Conservation (phyloP, 83 land plant genomes). For the Picea abies region DNA sequence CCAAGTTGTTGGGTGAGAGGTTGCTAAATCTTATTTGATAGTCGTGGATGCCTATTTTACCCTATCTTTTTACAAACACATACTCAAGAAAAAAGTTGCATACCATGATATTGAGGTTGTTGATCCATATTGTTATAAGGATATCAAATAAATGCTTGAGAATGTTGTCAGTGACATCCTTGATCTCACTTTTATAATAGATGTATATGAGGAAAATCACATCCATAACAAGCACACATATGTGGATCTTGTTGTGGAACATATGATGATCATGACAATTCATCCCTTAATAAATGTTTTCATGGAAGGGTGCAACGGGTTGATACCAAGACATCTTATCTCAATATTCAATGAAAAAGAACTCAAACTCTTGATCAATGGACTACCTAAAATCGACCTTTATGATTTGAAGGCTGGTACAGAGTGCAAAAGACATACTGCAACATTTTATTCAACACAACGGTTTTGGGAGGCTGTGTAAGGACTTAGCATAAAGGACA, state of each 20-base stretch:
- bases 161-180: conserved; percentile 88
- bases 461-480: too few relatives aligned
- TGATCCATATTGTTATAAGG: conserved; percentile 96
- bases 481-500: too few relatives aligned
- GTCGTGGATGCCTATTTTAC: too few relatives aligned
- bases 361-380: conserved; percentile 33
- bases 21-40: too few relatives aligned
- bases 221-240: conserved; percentile 93
- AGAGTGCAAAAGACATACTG: too few relatives aligned
- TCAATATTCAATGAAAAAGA: conserved; percentile 98
- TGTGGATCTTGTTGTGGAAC: conserved; percentile 93
- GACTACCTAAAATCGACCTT: too few relatives aligned
- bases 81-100: conserved; percentile 17
- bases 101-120: conserved; percentile 99
- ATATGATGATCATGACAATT: conserved; percentile 85
- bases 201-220: conserved; percentile 98
- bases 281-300: conserved; percentile 91
- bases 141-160: conserved; percentile 98
- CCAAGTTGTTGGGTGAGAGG: too few relatives aligned
- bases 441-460: too few relatives aligned
- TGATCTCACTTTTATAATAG: conserved; percentile 92
- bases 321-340: conserved; percentile 81
- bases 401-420: too few relatives aligned
- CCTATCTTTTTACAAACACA: too few relatives aligned
- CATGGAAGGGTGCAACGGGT: conserved; percentile 86